Percentiles rank a stretch among this genome's conserved stretches.
Evolutionary conservation across 1,139 yeast species (phyloP).

Genomic region (Kodamaea anthophila): DNA sequence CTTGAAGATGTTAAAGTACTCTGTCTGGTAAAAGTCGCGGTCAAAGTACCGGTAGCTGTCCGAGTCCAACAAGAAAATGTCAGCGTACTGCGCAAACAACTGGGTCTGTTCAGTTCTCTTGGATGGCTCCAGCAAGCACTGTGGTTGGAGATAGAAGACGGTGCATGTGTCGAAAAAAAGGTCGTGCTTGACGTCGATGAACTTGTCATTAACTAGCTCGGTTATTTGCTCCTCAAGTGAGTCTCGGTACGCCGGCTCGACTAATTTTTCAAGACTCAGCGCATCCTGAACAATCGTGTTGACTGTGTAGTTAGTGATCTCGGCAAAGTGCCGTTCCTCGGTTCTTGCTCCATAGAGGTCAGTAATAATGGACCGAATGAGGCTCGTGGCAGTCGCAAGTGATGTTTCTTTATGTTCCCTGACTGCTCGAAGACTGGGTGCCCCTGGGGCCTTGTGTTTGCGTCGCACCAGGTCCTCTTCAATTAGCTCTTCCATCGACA

Average conservation of each 20-base stretch:
- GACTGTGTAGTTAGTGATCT: slow-evolving; percentile 12
- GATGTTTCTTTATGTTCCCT: slow-evolving; percentile 3
- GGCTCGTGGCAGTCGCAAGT: slow-evolving; percentile 3
- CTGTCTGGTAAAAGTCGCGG: slow-evolving; percentile 7
- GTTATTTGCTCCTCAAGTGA: slow-evolving; percentile 12
- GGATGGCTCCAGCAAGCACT: slow-evolving; percentile 2
- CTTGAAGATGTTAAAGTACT: slow-evolving; percentile 9
- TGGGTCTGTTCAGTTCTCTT: slow-evolving; percentile 6
- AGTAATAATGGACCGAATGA: slow-evolving; percentile 4
- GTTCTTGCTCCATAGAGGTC: slow-evolving; percentile 3
- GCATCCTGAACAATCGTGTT: slow-evolving; percentile 14
- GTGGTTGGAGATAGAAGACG: slow-evolving; percentile 6
- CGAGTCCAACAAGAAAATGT: slow-evolving; percentile 9
- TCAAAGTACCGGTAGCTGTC: slow-evolving; percentile 9
- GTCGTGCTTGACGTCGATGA: slow-evolving; percentile 15
- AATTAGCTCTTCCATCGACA: slow-evolving; percentile 6
- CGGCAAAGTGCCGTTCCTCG: slow-evolving; percentile 5
- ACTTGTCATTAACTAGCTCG: slow-evolving; percentile 16
- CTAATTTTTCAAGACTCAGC: slow-evolving; percentile 3
- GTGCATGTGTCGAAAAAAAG: slow-evolving; percentile 11
- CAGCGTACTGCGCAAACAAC: slow-evolving; percentile 7
- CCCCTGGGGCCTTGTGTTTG: slow-evolving; percentile 1
- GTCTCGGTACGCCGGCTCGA: slow-evolving; percentile 3
- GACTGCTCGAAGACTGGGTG: slow-evolving; percentile 2
- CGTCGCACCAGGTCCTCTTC: slow-evolving; percentile 3